Evolutionary conservation across 2,329 filamentous ascomycete species (phyloP).

Genomic region (Drechslera avenae): DNA sequence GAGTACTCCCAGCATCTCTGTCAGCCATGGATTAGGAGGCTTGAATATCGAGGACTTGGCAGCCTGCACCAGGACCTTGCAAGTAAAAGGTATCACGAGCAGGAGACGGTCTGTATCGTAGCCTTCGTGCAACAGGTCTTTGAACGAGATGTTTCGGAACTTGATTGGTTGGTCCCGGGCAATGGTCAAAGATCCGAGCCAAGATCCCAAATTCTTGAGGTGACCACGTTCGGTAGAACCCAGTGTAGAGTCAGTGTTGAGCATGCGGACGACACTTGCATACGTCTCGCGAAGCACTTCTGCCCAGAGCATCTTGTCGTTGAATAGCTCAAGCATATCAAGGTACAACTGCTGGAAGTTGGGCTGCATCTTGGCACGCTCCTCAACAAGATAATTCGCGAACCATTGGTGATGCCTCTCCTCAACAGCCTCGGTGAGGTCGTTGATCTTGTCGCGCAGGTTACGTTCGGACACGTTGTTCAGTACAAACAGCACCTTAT

Average conservation of each 20-base stretch:
- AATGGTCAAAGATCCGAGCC: slow-evolving; percentile 91
- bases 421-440: slow-evolving; percentile 78
- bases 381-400: slow-evolving; percentile 89
- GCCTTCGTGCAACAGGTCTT: slow-evolving; percentile 90
- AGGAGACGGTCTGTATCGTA: slow-evolving; percentile 90
- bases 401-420: slow-evolving; percentile 94
- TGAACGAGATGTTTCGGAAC: slow-evolving; percentile 96
- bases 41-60: slow-evolving; percentile 85
- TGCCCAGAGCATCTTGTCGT: slow-evolving; percentile 77
- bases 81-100: slow-evolving; percentile 95
- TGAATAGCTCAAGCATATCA: slow-evolving; percentile 82
- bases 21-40: slow-evolving; percentile 95
- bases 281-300: slow-evolving; percentile 95
- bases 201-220: slow-evolving; percentile 89
- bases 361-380: slow-evolving; percentile 94
- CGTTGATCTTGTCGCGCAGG: slow-evolving; percentile 79
- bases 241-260: slow-evolving; percentile 88
- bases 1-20: slow-evolving; percentile 90
- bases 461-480: slow-evolving; percentile 96
- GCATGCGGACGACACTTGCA: slow-evolving; percentile 79
- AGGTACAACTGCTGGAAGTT: slow-evolving; percentile 96
- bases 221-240: slow-evolving; percentile 85
- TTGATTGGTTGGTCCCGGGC: slow-evolving; percentile 94
- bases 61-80: slow-evolving; percentile 89
- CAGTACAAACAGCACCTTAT: slow-evolving; percentile 91